Percentiles rank a stretch among this genome's conserved stretches.
These are phyloP conservation scores for Ceratocystis cacaofunesta DNA, from an alignment of 2,329 filamentous ascomycete species.

Conservation along the genomic window DNA sequence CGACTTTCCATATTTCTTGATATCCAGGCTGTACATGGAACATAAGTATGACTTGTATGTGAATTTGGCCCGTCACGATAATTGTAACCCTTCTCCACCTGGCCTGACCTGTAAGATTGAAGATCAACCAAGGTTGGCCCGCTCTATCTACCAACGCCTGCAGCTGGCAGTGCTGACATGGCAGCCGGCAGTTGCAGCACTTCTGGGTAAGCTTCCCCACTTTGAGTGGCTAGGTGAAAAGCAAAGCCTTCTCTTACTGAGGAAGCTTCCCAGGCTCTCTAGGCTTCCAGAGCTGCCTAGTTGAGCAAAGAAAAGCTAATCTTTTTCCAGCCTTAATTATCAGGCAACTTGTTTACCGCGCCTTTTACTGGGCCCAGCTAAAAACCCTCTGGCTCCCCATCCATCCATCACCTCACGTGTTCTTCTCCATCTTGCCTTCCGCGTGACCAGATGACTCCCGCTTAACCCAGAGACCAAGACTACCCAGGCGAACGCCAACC, in stretches of 20 bases:
- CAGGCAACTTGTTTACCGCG: background rate
- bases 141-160: background rate
- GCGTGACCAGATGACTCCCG: conserved; percentile 24
- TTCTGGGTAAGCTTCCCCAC: background rate
- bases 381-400: conserved; percentile 10
- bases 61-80: no score
- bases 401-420: conserved; percentile 28
- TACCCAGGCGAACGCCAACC: conserved; percentile 5
- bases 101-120: no score
- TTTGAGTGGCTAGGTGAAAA: background rate
- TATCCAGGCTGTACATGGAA: no score
- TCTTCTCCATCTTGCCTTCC: conserved; percentile 25
- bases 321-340: no score
- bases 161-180: background rate
- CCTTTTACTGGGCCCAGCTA: conserved; percentile 3
- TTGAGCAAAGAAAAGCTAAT: no score
- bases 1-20: no score
- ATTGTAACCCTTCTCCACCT: no score
- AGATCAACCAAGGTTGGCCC: background rate
- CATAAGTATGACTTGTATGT: no score
- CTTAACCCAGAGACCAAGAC: conserved; percentile 12
- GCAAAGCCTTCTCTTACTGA: background rate
- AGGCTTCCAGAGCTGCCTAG: no score
- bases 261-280: background rate
- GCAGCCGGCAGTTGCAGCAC: background rate